Evolutionary conservation across 495 filamentous ascomycete genomes (phyloP), one percentile per base, ranked within the genome.

Genomic region (Aspergillus carlsbadensis): DNA sequence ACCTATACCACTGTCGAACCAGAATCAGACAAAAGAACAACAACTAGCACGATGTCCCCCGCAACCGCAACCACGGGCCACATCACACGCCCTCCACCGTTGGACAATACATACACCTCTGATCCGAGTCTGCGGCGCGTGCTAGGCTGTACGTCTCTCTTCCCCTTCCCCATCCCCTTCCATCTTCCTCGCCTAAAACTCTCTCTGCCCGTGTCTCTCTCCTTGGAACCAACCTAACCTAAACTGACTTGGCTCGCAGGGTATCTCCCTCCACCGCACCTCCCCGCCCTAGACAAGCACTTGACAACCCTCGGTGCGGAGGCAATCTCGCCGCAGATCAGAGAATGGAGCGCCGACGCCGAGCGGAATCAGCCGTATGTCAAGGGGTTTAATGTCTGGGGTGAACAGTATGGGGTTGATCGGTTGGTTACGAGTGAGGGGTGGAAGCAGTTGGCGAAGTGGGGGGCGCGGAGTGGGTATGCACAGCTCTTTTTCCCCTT

Each of bases 381-480:
- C 15, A 74, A 74, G 52, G 65, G 62, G 35, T 59, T 67, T 26
- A 71, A 74, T 56, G 71, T 72, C 7, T 74, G 71, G 71, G 71
- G 71, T 2, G 62, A 68, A 31, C 56, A 65, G 39, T 72, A 76
- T 52, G 65, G 69, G 13, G 65, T 71, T 60, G 73, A 77, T 51
- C 63, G 67, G 26, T 54, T 77, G 24, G 50, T 76, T 1, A 77
- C 74, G 2, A 70, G 65, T 3, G 72, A 77, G 39, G 75, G 75
- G 29, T 78, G 74, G 75, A 73, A 73, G 33, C 58, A 67, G 20
- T 50, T 77, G 10, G 73, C 66, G 2, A 57, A 62, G 49, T 75
- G 59, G 75, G 75, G 67, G 43, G 73, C 60, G 15, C 46, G 60
- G 33, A 55, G 67, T 51, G 70, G 54, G 62, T 69, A 20, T 29